Base-by-base conservation (phyloP, 2,329 filamentous ascomycete species). In the Aspergillus quadricinctus region DNA sequence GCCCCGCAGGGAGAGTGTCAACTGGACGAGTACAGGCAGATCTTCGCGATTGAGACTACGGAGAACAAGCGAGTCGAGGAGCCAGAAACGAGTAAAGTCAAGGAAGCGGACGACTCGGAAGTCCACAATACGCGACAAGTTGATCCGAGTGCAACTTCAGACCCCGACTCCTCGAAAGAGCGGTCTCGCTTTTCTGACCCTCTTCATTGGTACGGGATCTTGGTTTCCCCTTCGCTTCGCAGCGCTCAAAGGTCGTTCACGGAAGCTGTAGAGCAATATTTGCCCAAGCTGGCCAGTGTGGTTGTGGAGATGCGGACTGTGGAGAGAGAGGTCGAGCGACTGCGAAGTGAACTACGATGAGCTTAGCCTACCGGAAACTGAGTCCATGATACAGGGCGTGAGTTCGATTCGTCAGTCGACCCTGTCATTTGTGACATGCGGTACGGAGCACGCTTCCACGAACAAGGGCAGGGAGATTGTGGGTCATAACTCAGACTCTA, bases 131-230 rank as follows among this genome's bases (percentile, higher is more conserved):
- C 9, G 11, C 19, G 5, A 19, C 25, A 51, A 48, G 49, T 48
- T 21, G 31, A 45, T 11, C 23, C 23, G 27, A 41, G 45, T 17
- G 14, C 49, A 50, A 48, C 57, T 27, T 35, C 54, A 57, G 52
- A 58, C 48, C 50, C 59, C 53, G 60, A 61, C 56, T 53, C 56
- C 57, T 59, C 53, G 56, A 64, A 66, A 54, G 67, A 66, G 60
- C 65, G 64, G 28, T 57, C 66, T 57, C 66, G 63, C 48, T 69
- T 70, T 21, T 65, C 66, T 49, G 74, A 81, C 57, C 78, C 79
- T 7, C 62, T 81, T 25, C 69, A 70, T 23, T 80, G 78, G 78
- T 81, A 78, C 61, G 79, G 78, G 5, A 76, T 81, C 43, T 66
- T 81, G 11, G 72, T 78, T 19, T 75, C 79, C 3, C 69, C 69